Percentiles rank a stretch among this genome's conserved stretches.
Evolutionary conservation across 352 stramenopile species (phyloP).

Genomic region (Pythium aristosporum): DNA sequence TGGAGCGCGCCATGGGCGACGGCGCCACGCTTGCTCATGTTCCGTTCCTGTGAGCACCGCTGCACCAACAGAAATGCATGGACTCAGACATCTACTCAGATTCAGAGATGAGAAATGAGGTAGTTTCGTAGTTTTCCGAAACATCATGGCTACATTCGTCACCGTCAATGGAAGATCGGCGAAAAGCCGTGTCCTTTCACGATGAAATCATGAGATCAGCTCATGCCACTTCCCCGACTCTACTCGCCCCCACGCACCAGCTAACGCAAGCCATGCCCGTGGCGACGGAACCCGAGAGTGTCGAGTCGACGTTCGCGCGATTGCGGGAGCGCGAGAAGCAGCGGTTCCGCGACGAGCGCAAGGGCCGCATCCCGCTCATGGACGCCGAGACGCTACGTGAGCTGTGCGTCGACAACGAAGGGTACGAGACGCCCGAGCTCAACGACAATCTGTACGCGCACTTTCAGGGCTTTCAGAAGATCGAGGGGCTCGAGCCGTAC

Average conservation of each 20-base stretch:
- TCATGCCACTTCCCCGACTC: neutral
- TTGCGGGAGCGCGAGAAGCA: conserved; percentile 71
- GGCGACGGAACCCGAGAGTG: conserved; percentile 21
- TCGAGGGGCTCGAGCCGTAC: conserved; percentile 94
- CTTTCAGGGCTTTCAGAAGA: conserved; percentile 93
- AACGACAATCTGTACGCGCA: conserved; percentile 95
- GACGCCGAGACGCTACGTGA: conserved; percentile 79
- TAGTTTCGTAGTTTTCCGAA: neutral
- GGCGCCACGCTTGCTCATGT: conserved; percentile 19
- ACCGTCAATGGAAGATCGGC: conserved; percentile 9
- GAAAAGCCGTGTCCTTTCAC: conserved; percentile 28
- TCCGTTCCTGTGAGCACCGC: neutral
- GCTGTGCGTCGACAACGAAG: conserved; percentile 89
- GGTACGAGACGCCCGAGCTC: conserved; percentile 94
- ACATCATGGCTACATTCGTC: neutral
- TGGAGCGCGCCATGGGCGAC: conserved; percentile 70
- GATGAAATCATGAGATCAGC: neutral
- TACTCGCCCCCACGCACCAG: neutral
- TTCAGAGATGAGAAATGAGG: neutral
- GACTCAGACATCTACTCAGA: neutral
- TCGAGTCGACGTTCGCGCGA: conserved; percentile 50
- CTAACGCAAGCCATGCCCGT: conserved; percentile 31
- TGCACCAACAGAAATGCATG: neutral
- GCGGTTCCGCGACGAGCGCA: conserved; percentile 61
- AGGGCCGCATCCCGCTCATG: conserved; percentile 84